A percentile compares a stretch with the other conserved stretches of the same genome.
Conservation (phyloP, 345 rosid species). For the Clarkia xantiana region DNA sequence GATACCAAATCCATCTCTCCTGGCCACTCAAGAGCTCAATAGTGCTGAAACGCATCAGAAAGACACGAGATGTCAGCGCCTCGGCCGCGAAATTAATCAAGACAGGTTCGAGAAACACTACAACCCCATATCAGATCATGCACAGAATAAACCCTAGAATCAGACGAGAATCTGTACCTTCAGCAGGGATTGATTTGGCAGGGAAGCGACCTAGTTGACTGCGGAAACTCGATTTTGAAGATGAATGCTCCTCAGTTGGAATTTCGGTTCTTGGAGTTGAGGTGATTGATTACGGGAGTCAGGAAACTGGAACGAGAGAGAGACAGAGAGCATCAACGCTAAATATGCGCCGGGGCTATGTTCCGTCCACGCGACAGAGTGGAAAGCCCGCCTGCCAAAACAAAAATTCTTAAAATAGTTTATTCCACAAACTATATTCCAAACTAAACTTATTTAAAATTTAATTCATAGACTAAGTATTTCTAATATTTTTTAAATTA, state of each 20-base stretch:
- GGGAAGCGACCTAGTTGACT: neutral
- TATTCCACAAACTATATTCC: too few species aligned
- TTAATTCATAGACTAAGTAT: too few species aligned
- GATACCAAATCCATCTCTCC: slow-evolving; percentile 70
- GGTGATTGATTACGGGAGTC: neutral
- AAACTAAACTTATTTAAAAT: too few species aligned
- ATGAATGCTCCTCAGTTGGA: neutral
- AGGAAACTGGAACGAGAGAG: neutral
- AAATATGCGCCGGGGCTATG: too few species aligned
- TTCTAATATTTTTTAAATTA: too few species aligned
- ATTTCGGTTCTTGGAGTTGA: neutral
- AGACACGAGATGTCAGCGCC: neutral
- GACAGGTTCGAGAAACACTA: neutral
- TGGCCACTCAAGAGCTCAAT: slow-evolving; percentile 2
- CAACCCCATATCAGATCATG: neutral
- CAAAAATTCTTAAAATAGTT: too few species aligned
- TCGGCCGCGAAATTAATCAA: neutral
- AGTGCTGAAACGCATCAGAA: slow-evolving; percentile 13
- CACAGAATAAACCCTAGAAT: neutral
- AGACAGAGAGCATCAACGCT: neutral
- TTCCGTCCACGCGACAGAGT: too few species aligned
- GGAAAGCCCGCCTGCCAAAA: too few species aligned
- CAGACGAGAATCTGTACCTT: slow-evolving; percentile 3
- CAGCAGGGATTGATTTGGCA: neutral
- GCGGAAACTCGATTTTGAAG: neutral